These are phyloP conservation scores for Lecanosticta acicola DNA, from an alignment of 2,329 filamentous ascomycete genomes.

Conservation along the genomic window DNA sequence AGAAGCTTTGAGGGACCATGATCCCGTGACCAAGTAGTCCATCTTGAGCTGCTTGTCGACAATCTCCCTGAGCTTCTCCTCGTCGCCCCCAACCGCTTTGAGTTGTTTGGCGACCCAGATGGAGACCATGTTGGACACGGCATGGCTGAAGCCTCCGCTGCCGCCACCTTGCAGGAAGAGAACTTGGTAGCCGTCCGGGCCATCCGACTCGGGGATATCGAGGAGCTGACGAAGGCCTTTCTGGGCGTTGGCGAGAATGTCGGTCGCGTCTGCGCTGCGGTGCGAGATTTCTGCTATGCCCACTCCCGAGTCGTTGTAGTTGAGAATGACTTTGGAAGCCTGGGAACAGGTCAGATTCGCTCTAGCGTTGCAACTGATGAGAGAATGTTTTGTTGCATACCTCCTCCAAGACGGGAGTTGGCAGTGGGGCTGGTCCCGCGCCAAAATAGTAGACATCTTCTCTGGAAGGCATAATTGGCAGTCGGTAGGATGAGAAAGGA, in stretches of 20 bases:
- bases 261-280: conserved; percentile 69
- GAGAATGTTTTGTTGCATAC: conserved; percentile 38
- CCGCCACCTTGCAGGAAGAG: conserved; percentile 85
- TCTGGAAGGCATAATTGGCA: conserved; percentile 58
- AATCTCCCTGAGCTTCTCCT: conserved; percentile 58
- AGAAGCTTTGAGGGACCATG: conserved; percentile 84
- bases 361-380: too few species aligned
- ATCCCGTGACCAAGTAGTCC: conserved; percentile 86
- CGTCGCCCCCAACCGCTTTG: conserved; percentile 43
- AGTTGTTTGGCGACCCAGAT: conserved; percentile 66
- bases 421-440: conserved; percentile 81
- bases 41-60: conserved; percentile 67
- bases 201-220: conserved; percentile 75
- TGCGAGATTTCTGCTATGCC: conserved; percentile 89
- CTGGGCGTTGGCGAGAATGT: conserved; percentile 75
- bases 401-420: conserved; percentile 70
- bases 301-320: conserved; percentile 75
- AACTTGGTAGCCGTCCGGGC: conserved; percentile 76
- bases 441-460: conserved; percentile 80
- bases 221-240: conserved; percentile 66
- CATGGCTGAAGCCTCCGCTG: conserved; percentile 76
- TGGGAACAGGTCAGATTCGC: not conserved
- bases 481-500: not conserved
- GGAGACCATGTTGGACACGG: conserved; percentile 75
- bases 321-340: conserved; percentile 63